These are phyloP conservation scores for Starmerella scarabaei DNA, from an alignment of 805 yeast genomes.

Conservation along the genomic window DNA sequence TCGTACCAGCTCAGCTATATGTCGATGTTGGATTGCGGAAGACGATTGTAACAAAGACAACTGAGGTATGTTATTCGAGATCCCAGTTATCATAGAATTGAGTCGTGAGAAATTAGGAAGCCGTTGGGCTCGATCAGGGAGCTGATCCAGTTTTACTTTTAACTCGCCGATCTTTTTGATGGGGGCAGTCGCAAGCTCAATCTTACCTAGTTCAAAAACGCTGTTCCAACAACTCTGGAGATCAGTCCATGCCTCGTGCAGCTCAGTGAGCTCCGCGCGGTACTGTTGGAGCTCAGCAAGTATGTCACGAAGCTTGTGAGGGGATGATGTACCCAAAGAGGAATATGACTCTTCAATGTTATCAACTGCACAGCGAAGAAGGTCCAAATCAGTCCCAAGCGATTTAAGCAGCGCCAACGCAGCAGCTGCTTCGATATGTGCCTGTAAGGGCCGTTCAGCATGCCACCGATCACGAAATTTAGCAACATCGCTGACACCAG, in stretches of 20 bases:
- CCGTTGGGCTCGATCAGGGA: conserved; percentile 2
- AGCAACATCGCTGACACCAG: not conserved
- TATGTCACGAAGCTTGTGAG: not conserved
- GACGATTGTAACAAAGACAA: conserved; percentile 28
- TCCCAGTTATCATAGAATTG: not conserved
- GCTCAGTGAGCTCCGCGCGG: not conserved
- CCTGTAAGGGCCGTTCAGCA: conserved; percentile 9
- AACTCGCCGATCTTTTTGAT: not conserved
- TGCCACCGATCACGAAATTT: conserved; percentile 4
- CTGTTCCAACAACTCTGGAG: not conserved
- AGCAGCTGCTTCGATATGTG: conserved; percentile 3
- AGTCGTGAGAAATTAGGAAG: not conserved
- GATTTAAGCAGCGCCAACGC: conserved; percentile 1
- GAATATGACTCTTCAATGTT: not conserved
- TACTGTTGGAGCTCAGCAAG: not conserved
- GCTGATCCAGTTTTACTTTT: not conserved
- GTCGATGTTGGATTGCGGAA: conserved; percentile 48
- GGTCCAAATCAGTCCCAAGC: not conserved
- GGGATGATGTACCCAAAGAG: not conserved
- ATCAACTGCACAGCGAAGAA: not conserved
- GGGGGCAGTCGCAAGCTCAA: not conserved
- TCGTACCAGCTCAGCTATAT: conserved; percentile 40
- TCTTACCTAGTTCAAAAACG: not conserved
- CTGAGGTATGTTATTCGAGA: conserved; percentile 22
- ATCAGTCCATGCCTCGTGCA: conserved; percentile 3